Conservation (phyloP, 345 rosid species). For the Gossypium bickii region DNA sequence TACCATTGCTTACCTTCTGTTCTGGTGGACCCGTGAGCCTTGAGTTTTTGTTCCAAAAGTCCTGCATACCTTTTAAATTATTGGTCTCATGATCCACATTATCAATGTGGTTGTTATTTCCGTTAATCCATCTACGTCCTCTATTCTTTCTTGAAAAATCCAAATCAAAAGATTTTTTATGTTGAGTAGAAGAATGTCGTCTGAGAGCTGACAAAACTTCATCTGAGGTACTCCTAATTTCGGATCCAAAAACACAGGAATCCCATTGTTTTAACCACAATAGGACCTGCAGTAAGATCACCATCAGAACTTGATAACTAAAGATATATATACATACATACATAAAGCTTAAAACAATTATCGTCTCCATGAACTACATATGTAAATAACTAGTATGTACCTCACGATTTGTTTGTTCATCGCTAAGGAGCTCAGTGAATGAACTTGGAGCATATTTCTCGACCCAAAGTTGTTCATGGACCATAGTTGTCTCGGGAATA, state of each 20-base stretch:
- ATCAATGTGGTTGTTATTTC: conserved; percentile 35
- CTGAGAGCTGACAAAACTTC: conserved; percentile 81
- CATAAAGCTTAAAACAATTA: neutral
- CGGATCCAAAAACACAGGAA: conserved; percentile 94
- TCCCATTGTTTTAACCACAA: conserved; percentile 99
- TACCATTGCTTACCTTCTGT: conserved; percentile 58
- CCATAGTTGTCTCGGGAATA: conserved; percentile 39
- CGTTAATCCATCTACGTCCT: conserved; percentile 46
- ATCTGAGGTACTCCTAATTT: conserved; percentile 81
- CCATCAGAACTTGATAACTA: neutral
- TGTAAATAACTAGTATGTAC: conserved; percentile 30
- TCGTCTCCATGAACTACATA: neutral
- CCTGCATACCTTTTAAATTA: conserved; percentile 37
- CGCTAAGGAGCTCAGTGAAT: conserved; percentile 96
- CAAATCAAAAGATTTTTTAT: conserved; percentile 44
- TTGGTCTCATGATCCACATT: conserved; percentile 30
- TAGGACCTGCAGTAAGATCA: conserved; percentile 55
- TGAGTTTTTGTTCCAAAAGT: conserved; percentile 45
- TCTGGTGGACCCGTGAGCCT: conserved; percentile 69
- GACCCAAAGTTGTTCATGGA: conserved; percentile 81
- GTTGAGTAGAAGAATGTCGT: conserved; percentile 72
- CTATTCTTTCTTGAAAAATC: conserved; percentile 41
- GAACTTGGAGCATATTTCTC: conserved; percentile 90
- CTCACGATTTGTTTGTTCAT: conserved; percentile 97
- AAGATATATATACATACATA: neutral